Percentiles rank a stretch among this genome's conserved stretches.
Conservation (phyloP, 2,329 filamentous ascomycete genomes). For the Akanthomyces muscarius region DNA sequence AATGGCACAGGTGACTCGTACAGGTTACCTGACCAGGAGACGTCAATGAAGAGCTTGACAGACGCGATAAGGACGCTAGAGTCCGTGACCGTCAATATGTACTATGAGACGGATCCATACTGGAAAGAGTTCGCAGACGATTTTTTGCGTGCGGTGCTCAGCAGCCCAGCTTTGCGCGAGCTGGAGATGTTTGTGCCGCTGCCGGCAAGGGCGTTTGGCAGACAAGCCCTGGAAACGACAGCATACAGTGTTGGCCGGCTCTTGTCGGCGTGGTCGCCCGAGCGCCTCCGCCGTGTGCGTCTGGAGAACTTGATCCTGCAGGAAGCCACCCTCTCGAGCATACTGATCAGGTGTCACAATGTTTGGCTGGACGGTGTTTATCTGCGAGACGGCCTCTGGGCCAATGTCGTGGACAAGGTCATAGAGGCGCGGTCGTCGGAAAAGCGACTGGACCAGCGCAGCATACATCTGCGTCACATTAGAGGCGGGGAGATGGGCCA, state of each 20-base stretch:
- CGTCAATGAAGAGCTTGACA: not conserved
- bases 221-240: not conserved
- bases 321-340: too few species aligned
- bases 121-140: not conserved
- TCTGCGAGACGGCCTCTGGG: not conserved
- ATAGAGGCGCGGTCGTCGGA: not conserved
- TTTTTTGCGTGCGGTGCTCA: not conserved
- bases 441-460: not conserved
- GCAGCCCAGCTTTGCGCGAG: not conserved
- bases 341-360: not conserved
- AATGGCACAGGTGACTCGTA: not conserved
- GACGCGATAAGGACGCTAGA: not conserved
- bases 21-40: not conserved
- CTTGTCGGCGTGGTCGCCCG: constrained; percentile 27
- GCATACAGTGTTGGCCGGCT: not conserved
- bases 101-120: not conserved
- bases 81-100: not conserved
- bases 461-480: not conserved
- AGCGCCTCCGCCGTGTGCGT: not conserved
- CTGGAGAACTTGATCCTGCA: not conserved
- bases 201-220: too few species aligned
- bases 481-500: constrained; percentile 3
- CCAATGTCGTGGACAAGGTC: not conserved
- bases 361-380: not conserved
- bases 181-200: not conserved